Evolutionary conservation across 805 yeast genomes (phyloP).

Genomic region (Nakazawaea ambrosiae): DNA sequence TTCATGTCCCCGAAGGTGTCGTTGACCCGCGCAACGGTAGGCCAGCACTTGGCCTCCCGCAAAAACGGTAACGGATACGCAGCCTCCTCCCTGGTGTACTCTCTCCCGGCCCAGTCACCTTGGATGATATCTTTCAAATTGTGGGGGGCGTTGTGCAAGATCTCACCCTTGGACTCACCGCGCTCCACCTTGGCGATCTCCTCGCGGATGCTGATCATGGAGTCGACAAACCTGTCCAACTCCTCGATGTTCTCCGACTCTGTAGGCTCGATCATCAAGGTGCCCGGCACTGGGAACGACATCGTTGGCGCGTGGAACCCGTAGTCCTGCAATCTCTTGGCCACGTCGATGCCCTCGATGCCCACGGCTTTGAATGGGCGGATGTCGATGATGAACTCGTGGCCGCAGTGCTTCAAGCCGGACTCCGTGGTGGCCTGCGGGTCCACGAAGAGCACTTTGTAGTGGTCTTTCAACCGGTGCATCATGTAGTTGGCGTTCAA

Average conservation of each 20-base stretch:
- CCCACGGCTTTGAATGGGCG: slow-evolving; percentile 77
- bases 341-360: slow-evolving; percentile 92
- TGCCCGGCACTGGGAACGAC: slow-evolving; percentile 98
- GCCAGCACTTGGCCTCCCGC: slow-evolving; percentile 84
- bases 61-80: slow-evolving; percentile 84
- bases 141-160: slow-evolving; percentile 90
- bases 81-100: slow-evolving; percentile 88
- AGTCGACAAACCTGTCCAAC: slow-evolving; percentile 82
- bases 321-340: slow-evolving; percentile 94
- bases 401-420: slow-evolving; percentile 78
- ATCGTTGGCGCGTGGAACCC: slow-evolving; percentile 99
- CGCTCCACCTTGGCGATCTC: slow-evolving; percentile 73
- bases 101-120: slow-evolving; percentile 74
- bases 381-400: slow-evolving; percentile 90
- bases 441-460: slow-evolving; percentile 69
- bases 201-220: slow-evolving; percentile 72
- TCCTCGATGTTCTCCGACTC: slow-evolving; percentile 89
- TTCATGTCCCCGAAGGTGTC: slow-evolving; percentile 93
- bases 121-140: slow-evolving; percentile 71
- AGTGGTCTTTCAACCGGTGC: slow-evolving; percentile 62
- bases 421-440: slow-evolving; percentile 30
- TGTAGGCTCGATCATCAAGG: slow-evolving; percentile 97
- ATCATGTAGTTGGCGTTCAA: slow-evolving; percentile 96
- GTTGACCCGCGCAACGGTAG: slow-evolving; percentile 85
- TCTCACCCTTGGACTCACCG: slow-evolving; percentile 59